phyloP scores from a whole-genome alignment of 768 basidiomycete species.

The Macrolepiota fuliginosa region DNA sequence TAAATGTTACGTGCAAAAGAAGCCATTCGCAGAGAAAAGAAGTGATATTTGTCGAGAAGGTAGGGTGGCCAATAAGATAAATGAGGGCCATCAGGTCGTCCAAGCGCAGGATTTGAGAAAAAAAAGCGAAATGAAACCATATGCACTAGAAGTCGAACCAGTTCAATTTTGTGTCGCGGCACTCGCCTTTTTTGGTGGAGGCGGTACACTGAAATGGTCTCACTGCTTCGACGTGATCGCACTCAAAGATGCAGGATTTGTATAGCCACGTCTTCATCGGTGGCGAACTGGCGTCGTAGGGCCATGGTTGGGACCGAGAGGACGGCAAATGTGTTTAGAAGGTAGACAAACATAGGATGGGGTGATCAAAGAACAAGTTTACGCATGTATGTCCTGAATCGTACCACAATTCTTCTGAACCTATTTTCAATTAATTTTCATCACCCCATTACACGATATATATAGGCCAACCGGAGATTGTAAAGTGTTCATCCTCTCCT shows the following conservation, averaged over 20 bases:
- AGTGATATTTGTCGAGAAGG: neutral
- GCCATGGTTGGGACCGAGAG: constrained; percentile 4
- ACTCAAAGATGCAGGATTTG: neutral
- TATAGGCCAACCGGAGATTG: constrained; percentile 25
- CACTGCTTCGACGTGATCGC: constrained; percentile 5
- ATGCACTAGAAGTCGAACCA: constrained; percentile 11
- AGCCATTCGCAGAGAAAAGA: neutral
- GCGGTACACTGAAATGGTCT: neutral
- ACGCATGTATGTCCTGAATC: constrained; percentile 26
- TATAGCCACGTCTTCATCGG: neutral
- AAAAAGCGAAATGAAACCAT: neutral
- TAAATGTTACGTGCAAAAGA: constrained; percentile 1
- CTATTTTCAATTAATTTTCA: constrained; percentile 33
- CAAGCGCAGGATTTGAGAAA: neutral
- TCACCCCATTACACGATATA: constrained; percentile 32
- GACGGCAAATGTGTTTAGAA: neutral
- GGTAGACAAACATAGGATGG: neutral
- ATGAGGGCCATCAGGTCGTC: neutral
- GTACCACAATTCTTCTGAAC: constrained; percentile 43
- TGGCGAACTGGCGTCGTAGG: neutral
- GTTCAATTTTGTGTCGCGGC: neutral
- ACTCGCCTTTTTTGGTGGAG: neutral
- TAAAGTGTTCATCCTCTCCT: constrained; percentile 13
- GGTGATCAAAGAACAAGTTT: constrained; percentile 2
- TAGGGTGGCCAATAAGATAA: neutral